These are phyloP conservation scores for Myxozyma neotropica DNA, from an alignment of 805 yeast genomes.

Conservation along the genomic window DNA sequence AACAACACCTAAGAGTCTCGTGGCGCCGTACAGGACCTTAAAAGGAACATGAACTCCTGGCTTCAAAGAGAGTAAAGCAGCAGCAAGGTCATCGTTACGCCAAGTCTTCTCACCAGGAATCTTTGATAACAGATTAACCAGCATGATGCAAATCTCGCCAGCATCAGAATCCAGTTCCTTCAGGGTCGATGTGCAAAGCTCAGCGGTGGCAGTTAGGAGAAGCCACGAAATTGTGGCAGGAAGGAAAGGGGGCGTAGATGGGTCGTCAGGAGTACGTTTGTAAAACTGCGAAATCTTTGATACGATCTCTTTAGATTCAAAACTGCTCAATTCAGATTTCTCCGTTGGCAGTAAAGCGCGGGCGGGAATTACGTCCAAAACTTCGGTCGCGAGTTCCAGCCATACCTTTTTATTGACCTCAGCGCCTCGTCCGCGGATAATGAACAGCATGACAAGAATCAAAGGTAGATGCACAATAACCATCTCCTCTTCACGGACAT, in stretches of 20 bases:
- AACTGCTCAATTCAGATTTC: conserved; percentile 43
- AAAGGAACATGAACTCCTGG: conserved; percentile 23
- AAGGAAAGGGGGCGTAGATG: conserved; percentile 45
- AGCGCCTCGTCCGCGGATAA: conserved; percentile 11
- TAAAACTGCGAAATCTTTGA: conserved; percentile 46
- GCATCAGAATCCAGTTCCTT: conserved; percentile 15
- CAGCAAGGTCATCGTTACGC: conserved; percentile 44
- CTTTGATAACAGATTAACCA: conserved; percentile 45
- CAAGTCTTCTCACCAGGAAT: conserved; percentile 50
- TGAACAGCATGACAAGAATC: conserved; percentile 49
- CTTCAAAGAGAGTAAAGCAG: conserved; percentile 36
- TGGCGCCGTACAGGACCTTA: conserved; percentile 31
- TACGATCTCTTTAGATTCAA: conserved; percentile 36
- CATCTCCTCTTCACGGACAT: conserved; percentile 88
- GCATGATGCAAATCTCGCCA: conserved; percentile 27
- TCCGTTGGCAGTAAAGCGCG: conserved; percentile 62
- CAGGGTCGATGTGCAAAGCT: conserved; percentile 22
- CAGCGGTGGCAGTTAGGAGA: conserved; percentile 39
- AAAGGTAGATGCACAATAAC: conserved; percentile 73
- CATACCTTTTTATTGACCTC: conserved; percentile 39
- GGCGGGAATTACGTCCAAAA: conserved; percentile 62
- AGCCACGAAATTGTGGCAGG: conserved; percentile 51
- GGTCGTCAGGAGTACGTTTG: conserved; percentile 37
- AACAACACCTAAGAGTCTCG: conserved; percentile 27
- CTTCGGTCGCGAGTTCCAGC: conserved; percentile 46